phyloP scores from a whole-genome alignment of 805 yeast genomes.

The Pichia manshurica region DNA sequence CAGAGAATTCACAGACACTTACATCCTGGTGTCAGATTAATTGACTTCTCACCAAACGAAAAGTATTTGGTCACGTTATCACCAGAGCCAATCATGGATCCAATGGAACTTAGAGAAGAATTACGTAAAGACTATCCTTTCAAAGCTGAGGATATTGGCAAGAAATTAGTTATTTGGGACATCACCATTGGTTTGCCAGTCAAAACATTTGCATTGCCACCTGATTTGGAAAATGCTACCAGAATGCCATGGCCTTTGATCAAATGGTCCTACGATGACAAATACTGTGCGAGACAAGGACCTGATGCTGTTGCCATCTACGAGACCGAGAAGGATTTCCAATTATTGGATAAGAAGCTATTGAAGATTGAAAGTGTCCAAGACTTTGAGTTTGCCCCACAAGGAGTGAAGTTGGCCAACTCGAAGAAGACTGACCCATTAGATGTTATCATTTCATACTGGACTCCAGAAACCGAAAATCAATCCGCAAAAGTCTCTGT shows the following conservation, averaged over 20 bases:
- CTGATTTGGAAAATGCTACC: conserved; percentile 58
- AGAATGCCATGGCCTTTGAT: conserved; percentile 91
- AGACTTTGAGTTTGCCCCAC: conserved; percentile 95
- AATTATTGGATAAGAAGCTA: conserved; percentile 78
- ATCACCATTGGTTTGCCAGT: conserved; percentile 73
- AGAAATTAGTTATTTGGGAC: conserved; percentile 92
- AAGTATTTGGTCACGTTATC: conserved; percentile 86
- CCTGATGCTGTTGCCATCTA: conserved; percentile 90
- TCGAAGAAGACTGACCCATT: conserved; percentile 44
- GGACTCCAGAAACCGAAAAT: conserved; percentile 91
- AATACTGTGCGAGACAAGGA: conserved; percentile 90
- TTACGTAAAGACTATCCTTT: conserved; percentile 66
- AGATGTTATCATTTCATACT: conserved; percentile 73
- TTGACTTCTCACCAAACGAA: conserved; percentile 91
- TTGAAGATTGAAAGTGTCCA: conserved; percentile 76
- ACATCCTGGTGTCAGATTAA: conserved; percentile 83
- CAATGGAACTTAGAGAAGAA: conserved; percentile 59
- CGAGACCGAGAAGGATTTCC: conserved; percentile 66
- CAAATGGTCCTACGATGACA: conserved; percentile 92
- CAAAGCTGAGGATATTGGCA: conserved; percentile 83
- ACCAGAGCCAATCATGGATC: conserved; percentile 70
- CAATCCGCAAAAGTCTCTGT: conserved; percentile 93
- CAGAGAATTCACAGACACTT: conserved; percentile 68
- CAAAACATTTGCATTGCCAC: conserved; percentile 87
- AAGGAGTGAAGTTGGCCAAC: conserved; percentile 63